phyloP scores from a whole-genome alignment of 2,329 filamentous ascomycete species.

The Juglanconis oblonga region DNA sequence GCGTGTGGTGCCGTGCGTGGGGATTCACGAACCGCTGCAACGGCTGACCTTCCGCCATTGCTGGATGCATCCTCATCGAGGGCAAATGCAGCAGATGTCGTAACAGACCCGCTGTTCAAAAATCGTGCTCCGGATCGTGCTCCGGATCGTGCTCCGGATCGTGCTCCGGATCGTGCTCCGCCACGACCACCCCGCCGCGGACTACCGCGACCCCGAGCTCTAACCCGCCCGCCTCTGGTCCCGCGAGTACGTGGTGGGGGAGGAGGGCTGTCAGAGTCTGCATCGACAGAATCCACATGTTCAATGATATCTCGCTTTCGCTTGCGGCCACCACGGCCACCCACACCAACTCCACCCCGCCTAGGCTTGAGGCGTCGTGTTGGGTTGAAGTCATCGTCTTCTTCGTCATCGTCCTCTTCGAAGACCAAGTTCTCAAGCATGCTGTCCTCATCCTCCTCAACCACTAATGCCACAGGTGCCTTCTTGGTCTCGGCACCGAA shows the following conservation, averaged over 20 bases:
- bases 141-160: not conserved
- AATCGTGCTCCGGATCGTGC: not conserved
- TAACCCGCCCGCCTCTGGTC: constrained; percentile 4
- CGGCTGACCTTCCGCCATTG: not conserved
- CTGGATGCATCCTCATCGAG: constrained; percentile 10
- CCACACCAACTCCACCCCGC: constrained; percentile 6
- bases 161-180: not conserved
- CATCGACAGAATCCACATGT: not conserved
- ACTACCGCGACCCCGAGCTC: constrained; percentile 1
- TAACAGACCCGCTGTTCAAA: not conserved
- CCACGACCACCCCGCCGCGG: constrained; percentile 12
- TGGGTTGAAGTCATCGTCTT: constrained; percentile 18
- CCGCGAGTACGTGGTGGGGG: constrained; percentile 6
- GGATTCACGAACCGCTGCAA: not conserved
- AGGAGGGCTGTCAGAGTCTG: constrained; percentile 6
- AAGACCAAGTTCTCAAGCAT: not conserved
- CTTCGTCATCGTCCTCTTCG: constrained; percentile 23
- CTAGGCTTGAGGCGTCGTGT: constrained; percentile 2
- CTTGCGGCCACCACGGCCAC: constrained; percentile 14
- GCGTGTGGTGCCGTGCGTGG: constrained; percentile 10
- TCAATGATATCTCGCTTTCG: constrained; percentile 9
- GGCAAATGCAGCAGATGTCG: constrained; percentile 13
- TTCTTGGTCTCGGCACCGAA: constrained; percentile 16
- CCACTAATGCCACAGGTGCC: constrained; percentile 1
- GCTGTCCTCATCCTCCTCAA: constrained; percentile 10